phyloP scores from a whole-genome alignment of 345 rosid species.

The Pugionium cornutum region DNA sequence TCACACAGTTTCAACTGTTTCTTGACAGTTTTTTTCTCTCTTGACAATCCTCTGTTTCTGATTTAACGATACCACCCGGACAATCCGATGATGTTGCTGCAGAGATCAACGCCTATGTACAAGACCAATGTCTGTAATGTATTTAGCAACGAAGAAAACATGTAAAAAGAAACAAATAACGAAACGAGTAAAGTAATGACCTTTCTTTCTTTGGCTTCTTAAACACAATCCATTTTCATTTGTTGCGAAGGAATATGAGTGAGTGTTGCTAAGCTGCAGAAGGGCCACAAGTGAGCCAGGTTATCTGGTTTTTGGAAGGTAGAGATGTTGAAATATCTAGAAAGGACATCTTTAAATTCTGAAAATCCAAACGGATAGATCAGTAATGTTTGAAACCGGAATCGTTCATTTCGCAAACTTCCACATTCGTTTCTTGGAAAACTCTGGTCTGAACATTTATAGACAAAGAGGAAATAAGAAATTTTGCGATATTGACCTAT shows the following conservation, averaged over 20 bases:
- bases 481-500: constrained; percentile 1
- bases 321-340: constrained; percentile 12
- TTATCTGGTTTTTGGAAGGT: constrained; percentile 78
- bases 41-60: constrained; percentile 37
- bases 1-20: constrained; percentile 71
- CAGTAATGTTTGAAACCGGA: no score
- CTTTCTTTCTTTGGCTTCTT: constrained; percentile 53
- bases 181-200: constrained; percentile 12
- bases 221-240: constrained; percentile 50
- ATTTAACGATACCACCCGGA: constrained; percentile 49
- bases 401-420: background rate
- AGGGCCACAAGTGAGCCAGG: constrained; percentile 95
- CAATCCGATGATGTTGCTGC: constrained; percentile 53
- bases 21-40: constrained; percentile 43
- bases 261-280: constrained; percentile 72
- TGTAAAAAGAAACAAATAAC: background rate
- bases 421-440: background rate
- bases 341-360: constrained; percentile 2
- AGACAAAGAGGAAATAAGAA: background rate
- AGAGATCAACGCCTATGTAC: constrained; percentile 36
- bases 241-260: constrained; percentile 48
- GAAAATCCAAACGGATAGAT: background rate
- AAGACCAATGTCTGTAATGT: constrained; percentile 21
- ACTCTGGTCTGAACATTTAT: background rate
- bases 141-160: constrained; percentile 20